phyloP scores from a whole-genome alignment of 2,329 filamentous ascomycete genomes.

The Exophiala xenobiotica region DNA sequence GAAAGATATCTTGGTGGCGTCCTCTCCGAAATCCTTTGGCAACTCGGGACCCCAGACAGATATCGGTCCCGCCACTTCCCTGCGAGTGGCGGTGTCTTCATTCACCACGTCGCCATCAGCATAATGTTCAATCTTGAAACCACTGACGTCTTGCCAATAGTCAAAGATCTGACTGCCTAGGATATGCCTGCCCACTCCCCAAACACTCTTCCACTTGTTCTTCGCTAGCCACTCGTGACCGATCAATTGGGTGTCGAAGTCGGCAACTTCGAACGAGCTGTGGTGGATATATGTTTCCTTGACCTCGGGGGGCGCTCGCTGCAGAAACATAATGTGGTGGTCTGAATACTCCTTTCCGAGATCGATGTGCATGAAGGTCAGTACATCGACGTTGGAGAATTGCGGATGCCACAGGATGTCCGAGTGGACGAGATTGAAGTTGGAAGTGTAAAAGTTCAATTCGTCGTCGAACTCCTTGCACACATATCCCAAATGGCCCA shows the following conservation, averaged over 20 bases:
- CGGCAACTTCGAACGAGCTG: conserved; percentile 67
- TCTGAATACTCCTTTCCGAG: conserved; percentile 47
- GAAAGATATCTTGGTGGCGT: too few species aligned
- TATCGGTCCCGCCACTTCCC: background rate
- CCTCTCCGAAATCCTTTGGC: background rate
- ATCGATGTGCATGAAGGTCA: conserved; percentile 53
- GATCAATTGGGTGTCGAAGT: conserved; percentile 68
- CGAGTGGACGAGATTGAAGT: conserved; percentile 49
- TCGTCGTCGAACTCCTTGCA: conserved; percentile 38
- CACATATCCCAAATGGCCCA: conserved; percentile 48
- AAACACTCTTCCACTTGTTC: conserved; percentile 60
- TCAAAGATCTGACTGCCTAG: conserved; percentile 71
- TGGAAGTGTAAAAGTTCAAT: conserved; percentile 44
- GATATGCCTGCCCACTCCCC: conserved; percentile 70
- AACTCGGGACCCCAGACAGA: background rate
- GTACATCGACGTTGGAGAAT: conserved; percentile 36
- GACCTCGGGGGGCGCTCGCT: conserved; percentile 3
- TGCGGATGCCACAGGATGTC: too few species aligned
- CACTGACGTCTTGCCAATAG: conserved; percentile 43
- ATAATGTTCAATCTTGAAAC: conserved; percentile 68
- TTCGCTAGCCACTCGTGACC: conserved; percentile 65
- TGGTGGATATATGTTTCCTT: conserved; percentile 59
- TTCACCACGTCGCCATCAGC: conserved; percentile 61
- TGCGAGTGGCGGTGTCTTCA: conserved; percentile 24
- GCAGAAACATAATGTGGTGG: conserved; percentile 55